These are phyloP conservation scores for Stephania japonica DNA, from an alignment of 164 flowering plant genomes.

Conservation along the genomic window DNA sequence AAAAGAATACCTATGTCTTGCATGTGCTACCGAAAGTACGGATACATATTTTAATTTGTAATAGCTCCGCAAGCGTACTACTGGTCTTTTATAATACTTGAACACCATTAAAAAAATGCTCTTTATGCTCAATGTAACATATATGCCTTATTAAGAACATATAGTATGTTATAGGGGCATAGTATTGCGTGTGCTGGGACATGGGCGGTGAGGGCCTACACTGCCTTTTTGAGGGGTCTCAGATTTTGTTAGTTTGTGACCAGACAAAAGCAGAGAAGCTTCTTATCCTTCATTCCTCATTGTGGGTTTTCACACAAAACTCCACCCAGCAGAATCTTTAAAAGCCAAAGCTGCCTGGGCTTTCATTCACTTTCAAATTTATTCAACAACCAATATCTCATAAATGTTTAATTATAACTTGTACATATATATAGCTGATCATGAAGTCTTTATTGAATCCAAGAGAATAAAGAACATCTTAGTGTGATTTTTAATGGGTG, in stretches of 20 bases:
- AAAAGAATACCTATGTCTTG: conserved; percentile 6
- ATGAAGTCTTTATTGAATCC: not conserved
- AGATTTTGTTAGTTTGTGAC: conserved; percentile 45
- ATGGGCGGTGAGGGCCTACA: conserved; percentile 38
- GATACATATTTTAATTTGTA: not conserved
- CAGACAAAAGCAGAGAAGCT: conserved; percentile 66
- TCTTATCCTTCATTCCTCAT: conserved; percentile 28
- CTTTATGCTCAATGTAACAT: not conserved
- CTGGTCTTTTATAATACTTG: not conserved
- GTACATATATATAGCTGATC: not conserved
- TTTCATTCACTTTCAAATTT: not conserved
- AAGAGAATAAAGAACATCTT: not conserved
- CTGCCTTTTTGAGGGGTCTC: conserved; percentile 29
- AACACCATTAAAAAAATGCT: not conserved
- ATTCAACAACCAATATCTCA: not conserved
- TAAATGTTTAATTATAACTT: not conserved
- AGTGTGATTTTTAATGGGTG: not conserved
- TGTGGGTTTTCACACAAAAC: conserved; percentile 39
- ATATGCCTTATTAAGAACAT: not conserved
- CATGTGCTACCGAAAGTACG: conserved; percentile 2
- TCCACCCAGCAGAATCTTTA: conserved; percentile 30
- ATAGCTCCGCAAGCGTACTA: not conserved
- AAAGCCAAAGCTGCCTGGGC: conserved; percentile 26
- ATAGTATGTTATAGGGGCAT: not conserved
- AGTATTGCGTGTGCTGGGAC: conserved; percentile 31